Evolutionary conservation across 257 asterid genomes (phyloP).

Genomic region (Parsonsia alboflavescens): DNA sequence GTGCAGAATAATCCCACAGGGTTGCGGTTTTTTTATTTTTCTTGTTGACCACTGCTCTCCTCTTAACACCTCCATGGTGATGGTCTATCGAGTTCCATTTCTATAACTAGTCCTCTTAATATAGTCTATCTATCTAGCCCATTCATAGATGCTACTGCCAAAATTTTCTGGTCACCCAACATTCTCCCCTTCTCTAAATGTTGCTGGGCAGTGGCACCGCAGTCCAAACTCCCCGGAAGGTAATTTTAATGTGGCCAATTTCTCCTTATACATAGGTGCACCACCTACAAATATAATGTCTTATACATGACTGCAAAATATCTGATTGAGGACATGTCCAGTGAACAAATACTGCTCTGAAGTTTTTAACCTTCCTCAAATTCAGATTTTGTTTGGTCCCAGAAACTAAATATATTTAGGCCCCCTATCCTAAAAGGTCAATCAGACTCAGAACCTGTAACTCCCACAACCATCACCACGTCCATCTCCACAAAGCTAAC

Average conservation of each 20-base stretch:
- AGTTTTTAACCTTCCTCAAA: neutral
- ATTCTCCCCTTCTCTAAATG: neutral
- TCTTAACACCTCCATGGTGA: neutral
- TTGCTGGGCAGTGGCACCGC: neutral
- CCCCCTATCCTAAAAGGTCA: neutral
- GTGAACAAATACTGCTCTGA: neutral
- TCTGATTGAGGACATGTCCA: neutral
- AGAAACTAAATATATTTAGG: neutral
- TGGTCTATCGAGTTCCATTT: neutral
- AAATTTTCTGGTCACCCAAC: neutral
- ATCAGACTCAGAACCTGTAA: neutral
- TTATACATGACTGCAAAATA: neutral
- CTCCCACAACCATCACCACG: conserved; percentile 3
- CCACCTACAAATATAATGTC: too few species aligned
- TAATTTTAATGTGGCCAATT: neutral
- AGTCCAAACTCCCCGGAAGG: neutral
- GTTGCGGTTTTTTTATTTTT: too few species aligned
- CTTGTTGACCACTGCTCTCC: too few species aligned
- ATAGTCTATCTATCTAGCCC: neutral
- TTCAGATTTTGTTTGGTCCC: neutral
- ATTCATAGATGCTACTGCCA: neutral
- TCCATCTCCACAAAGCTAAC: neutral
- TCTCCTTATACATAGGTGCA: neutral
- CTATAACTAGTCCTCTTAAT: neutral
- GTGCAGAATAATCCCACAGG: too few species aligned